Conservation (phyloP, 2,329 filamentous ascomycete genomes). For the Phaeomoniella chlamydospora region DNA sequence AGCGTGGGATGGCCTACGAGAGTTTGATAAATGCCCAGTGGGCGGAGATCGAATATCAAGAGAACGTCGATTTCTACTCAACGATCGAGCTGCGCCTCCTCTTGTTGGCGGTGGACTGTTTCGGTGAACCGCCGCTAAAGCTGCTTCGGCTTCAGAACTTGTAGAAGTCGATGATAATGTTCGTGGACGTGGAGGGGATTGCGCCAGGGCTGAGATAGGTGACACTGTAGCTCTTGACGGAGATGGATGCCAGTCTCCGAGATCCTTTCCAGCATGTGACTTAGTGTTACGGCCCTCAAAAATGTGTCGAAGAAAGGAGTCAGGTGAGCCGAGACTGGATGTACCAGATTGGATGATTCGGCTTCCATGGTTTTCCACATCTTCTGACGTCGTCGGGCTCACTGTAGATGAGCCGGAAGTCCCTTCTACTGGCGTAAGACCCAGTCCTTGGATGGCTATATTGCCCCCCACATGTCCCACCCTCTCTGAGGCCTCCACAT, state of each 20-base stretch:
- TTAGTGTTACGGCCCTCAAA: constrained; percentile 7
- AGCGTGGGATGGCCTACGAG: constrained; percentile 6
- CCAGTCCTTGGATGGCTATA: constrained; percentile 6
- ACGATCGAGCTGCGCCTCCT: constrained; percentile 6
- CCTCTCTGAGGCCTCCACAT: too few species aligned
- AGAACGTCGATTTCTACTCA: constrained; percentile 1
- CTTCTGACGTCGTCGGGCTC: constrained; percentile 5
- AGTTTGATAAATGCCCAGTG: constrained; percentile 19
- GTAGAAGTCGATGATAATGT: constrained; percentile 5
- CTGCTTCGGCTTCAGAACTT: constrained; percentile 21
- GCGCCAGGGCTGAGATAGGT: constrained; percentile 16
- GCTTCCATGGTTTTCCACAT: constrained; percentile 9
- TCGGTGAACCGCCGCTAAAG: constrained; percentile 22
- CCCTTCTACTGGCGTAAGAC: too few species aligned
- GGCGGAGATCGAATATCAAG: constrained; percentile 17
- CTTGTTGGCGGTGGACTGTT: constrained; percentile 17
- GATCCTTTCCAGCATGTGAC: constrained; percentile 8
- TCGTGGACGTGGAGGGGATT: constrained; percentile 4
- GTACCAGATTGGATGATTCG: constrained; percentile 13
- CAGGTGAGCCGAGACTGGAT: constrained; percentile 8
- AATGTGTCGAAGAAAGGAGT: constrained; percentile 7
- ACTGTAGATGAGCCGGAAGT: background rate
- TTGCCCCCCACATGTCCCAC: constrained; percentile 5
- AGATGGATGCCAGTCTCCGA: constrained; percentile 13
- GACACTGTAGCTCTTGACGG: constrained; percentile 13